Conservation (phyloP, 1,284 basidiomycete species). For the Heterobasidion parviporum region DNA sequence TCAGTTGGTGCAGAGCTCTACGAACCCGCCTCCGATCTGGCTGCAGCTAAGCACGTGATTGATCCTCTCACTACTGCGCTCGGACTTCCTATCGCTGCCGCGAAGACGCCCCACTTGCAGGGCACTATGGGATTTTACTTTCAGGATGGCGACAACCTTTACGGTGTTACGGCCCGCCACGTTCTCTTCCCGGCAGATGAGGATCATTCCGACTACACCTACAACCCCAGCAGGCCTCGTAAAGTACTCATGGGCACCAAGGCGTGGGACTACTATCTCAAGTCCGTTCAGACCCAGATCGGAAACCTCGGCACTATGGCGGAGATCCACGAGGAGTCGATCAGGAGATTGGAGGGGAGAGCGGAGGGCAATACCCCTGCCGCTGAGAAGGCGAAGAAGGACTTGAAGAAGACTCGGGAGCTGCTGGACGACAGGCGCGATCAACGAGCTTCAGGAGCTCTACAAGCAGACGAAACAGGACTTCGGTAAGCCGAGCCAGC, state of each 20-base stretch:
- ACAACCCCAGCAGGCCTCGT: slow-evolving; percentile 14
- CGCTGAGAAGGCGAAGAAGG: slow-evolving; percentile 11
- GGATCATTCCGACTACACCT: slow-evolving; percentile 14
- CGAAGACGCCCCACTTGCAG: slow-evolving; percentile 14
- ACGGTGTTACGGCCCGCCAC: slow-evolving; percentile 15
- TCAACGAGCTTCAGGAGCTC: slow-evolving; percentile 8
- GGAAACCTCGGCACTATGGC: slow-evolving; percentile 7
- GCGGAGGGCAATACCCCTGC: slow-evolving; percentile 12
- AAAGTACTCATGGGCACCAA: slow-evolving; percentile 16
- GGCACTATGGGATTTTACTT: slow-evolving; percentile 23
- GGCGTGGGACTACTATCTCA: slow-evolving; percentile 13
- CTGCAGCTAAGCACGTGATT: slow-evolving; percentile 15
- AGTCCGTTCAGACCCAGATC: slow-evolving; percentile 10
- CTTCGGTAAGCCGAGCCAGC: slow-evolving; percentile 16
- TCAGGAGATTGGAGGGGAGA: slow-evolving; percentile 9
- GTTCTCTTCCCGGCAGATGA: slow-evolving; percentile 12
- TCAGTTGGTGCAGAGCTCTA: slow-evolving; percentile 14
- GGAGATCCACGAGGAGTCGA: slow-evolving; percentile 4
- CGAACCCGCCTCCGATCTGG: slow-evolving; percentile 11
- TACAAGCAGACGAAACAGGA: slow-evolving; percentile 14
- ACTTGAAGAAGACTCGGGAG: slow-evolving; percentile 10
- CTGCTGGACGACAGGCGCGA: slow-evolving; percentile 12
- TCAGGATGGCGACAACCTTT: slow-evolving; percentile 11
- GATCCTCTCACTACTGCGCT: slow-evolving; percentile 19
- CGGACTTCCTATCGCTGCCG: slow-evolving; percentile 14